These are phyloP conservation scores for Globisporangium lucens DNA, from an alignment of 352 stramenopile species.

Conservation along the genomic window DNA sequence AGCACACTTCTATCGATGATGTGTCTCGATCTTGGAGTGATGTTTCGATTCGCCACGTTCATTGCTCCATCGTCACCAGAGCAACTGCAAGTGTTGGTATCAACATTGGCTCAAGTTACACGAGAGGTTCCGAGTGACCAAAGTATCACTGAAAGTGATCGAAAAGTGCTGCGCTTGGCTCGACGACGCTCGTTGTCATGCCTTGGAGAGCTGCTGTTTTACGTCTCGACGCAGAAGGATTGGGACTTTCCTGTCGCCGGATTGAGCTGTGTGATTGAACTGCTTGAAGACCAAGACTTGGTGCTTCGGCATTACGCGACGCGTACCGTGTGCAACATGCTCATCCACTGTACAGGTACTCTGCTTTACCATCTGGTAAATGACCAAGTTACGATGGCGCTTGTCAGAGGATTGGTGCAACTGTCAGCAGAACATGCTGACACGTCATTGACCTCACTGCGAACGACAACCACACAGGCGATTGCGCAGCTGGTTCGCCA, in stretches of 20 bases:
- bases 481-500: slow-evolving; percentile 55
- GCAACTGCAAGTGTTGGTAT: slow-evolving; percentile 48
- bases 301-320: slow-evolving; percentile 52
- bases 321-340: slow-evolving; percentile 59
- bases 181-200: slow-evolving; percentile 31
- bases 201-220: slow-evolving; percentile 74
- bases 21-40: slow-evolving; percentile 56
- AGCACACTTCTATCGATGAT: slow-evolving; percentile 34
- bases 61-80: slow-evolving; percentile 59
- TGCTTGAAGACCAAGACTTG: slow-evolving; percentile 39
- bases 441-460: slow-evolving; percentile 19
- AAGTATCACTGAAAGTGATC: not conserved
- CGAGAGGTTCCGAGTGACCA: not conserved
- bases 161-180: slow-evolving; percentile 5
- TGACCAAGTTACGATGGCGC: slow-evolving; percentile 33
- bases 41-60: slow-evolving; percentile 73
- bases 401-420: slow-evolving; percentile 33
- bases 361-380: slow-evolving; percentile 36
- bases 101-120: slow-evolving; percentile 28
- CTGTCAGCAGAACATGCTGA: slow-evolving; percentile 7
- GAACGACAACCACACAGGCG: slow-evolving; percentile 40
- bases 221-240: slow-evolving; percentile 60
- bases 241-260: slow-evolving; percentile 31
- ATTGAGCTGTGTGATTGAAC: slow-evolving; percentile 30
- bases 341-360: slow-evolving; percentile 37